Percentiles rank a stretch among this genome's conserved stretches.
phyloP scores from a whole-genome alignment of 129 eudicot species.

The Erigeron canadensis region DNA sequence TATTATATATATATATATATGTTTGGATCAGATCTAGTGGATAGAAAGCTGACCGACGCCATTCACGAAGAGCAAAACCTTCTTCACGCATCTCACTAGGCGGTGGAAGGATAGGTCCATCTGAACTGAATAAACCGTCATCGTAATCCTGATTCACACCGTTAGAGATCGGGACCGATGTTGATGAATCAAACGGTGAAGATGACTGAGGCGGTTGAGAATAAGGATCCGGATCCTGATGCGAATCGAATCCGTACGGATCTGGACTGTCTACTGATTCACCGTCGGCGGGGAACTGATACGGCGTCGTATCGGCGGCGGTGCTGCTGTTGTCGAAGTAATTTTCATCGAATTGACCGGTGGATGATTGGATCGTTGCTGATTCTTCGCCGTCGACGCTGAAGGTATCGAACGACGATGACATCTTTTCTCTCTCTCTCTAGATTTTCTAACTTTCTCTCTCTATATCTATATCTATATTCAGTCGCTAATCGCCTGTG shows the following conservation, averaged over 20 bases:
- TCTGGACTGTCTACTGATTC: slow-evolving; percentile 54
- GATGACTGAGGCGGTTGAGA: slow-evolving; percentile 30
- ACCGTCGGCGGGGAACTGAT: slow-evolving; percentile 33
- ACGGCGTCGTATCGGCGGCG: slow-evolving; percentile 45
- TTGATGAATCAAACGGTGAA: slow-evolving; percentile 45
- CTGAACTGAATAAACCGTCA: slow-evolving; percentile 65
- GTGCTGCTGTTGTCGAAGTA: slow-evolving; percentile 43
- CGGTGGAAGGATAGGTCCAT: slow-evolving; percentile 93
- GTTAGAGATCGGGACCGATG: slow-evolving; percentile 61
- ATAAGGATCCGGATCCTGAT: slow-evolving; percentile 35
- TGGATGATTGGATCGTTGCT: slow-evolving; percentile 32
- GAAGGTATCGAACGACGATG: slow-evolving; percentile 62
- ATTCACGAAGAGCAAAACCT: slow-evolving; percentile 91
- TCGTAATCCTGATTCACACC: slow-evolving; percentile 65
- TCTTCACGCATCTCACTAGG: slow-evolving; percentile 81
- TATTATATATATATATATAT: too few relatives aligned
- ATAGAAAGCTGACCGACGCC: slow-evolving; percentile 67
- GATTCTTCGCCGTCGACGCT: slow-evolving; percentile 69
- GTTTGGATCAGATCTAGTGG: slow-evolving; percentile 10
- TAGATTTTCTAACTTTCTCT: slow-evolving; percentile 15
- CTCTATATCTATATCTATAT: slow-evolving; percentile 15
- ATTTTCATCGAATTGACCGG: slow-evolving; percentile 51
- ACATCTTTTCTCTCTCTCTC: slow-evolving; percentile 27
- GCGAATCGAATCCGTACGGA: slow-evolving; percentile 55
- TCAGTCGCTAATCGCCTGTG: background rate